Conservation (phyloP, 257 asterid genomes). For the Nicotiana sylvestris region DNA sequence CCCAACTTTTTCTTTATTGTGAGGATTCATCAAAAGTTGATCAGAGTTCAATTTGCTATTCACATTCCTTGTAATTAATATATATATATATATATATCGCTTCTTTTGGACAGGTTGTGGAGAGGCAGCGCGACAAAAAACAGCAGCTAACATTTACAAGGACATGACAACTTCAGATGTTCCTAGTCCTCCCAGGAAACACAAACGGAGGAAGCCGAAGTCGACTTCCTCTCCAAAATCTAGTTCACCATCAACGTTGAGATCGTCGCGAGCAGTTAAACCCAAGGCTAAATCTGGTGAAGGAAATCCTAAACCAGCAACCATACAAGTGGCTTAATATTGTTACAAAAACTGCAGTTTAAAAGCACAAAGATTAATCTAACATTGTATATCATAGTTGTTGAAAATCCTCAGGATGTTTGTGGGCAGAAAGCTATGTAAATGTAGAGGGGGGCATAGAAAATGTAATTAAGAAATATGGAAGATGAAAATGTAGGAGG, state of each 20-base stretch:
- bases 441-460: constrained; percentile 1
- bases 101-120: not conserved
- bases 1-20: too few relatives aligned
- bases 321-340: not conserved
- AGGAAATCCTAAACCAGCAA: not conserved
- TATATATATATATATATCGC: too few relatives aligned
- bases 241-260: not conserved
- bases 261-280: constrained; percentile 9
- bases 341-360: not conserved
- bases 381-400: not conserved
- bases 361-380: not conserved
- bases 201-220: constrained; percentile 12
- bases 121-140: not conserved
- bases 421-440: not conserved
- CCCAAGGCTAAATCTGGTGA: constrained; percentile 7
- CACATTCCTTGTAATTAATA: too few relatives aligned
- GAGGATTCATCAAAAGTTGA: too few relatives aligned
- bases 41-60: too few relatives aligned
- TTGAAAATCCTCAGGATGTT: not conserved
- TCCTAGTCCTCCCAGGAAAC: constrained; percentile 10
- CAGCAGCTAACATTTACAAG: not conserved
- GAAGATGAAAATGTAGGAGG: not conserved
- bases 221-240: not conserved
- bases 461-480: not conserved
- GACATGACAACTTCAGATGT: not conserved